Base-by-base conservation (phyloP, 805 yeast genomes). In the Suhomyces kilbournensis region DNA sequence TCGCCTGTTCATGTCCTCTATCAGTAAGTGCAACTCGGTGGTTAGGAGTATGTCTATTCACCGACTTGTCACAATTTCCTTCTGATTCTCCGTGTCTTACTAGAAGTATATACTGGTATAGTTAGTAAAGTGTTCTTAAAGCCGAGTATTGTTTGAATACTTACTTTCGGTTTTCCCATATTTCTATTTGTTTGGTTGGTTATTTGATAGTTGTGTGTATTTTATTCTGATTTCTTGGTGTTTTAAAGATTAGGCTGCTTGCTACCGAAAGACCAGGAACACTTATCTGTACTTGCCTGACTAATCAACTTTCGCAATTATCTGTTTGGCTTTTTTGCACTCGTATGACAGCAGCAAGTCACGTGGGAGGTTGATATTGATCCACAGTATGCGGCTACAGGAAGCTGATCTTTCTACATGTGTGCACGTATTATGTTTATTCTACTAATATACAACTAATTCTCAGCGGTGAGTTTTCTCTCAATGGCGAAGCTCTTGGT, bases 1-100 rank as follows among this genome's bases (percentile, higher is more conserved):
- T 59, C 0, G 91, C 89, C 60, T 86, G 90, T 5, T 59, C 56
- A 62, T 83, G 86, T 0, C 97, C 97, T 10, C 74, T 71, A 8
- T 72, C 76, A 0, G 97, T 92, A 47, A 92, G 71, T 5, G 86
- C 80, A 3, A 92, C 86, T 60, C 79, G 73, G 69, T 92, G 97
- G 67, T 92, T 92, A 1, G 97, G 90, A 1, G 85, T 81, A 62
- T 78, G 77, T 51, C 86, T 75, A 66, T 92, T 92, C 49, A 92
- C 91, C 1, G 83, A 71, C 65, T 92, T 91, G 68, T 92, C 96
- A 58, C 82, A 82, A 69, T 92, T 92, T 7, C 97, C 96, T 63
- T 89, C 96, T 4, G 94, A 86, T 64, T 92, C 97, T 23, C 97
- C 97, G 65, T 92, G 97, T 57, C 97, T 83, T 10, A 92, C 84